A percentile compares a stretch with the other conserved stretches of the same genome.
These are phyloP conservation scores for Colletotrichum navitas DNA, from an alignment of 2,329 filamentous ascomycete species.

Conservation along the genomic window DNA sequence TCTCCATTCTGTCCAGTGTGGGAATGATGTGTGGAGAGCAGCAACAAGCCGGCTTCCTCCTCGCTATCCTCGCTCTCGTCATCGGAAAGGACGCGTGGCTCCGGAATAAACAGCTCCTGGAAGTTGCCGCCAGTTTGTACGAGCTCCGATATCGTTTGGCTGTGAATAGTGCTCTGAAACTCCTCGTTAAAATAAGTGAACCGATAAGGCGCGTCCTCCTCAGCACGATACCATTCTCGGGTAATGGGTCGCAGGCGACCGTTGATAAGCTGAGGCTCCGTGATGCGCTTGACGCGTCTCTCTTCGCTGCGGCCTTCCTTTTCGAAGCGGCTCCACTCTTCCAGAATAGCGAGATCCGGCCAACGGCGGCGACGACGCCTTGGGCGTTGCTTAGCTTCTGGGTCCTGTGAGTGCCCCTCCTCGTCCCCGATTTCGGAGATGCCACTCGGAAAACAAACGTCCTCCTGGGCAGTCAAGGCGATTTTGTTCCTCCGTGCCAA, in stretches of 20 bases:
- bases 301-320: conserved; percentile 89
- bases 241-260: conserved; percentile 87
- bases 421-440: conserved; percentile 87
- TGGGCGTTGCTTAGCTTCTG: conserved; percentile 46
- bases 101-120: conserved; percentile 88
- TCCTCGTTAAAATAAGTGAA: conserved; percentile 99
- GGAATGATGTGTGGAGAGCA: conserved; percentile 44
- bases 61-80: conserved; percentile 76
- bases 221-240: conserved; percentile 84
- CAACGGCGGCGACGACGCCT: conserved; percentile 75
- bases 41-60: conserved; percentile 43
- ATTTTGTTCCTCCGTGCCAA: conserved; percentile 65
- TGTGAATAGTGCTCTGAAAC: conserved; percentile 95
- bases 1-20: conserved; percentile 54
- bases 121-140: conserved; percentile 88
- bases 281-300: conserved; percentile 89
- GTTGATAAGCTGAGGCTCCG: conserved; percentile 91
- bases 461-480: conserved; percentile 78
- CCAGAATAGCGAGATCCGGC: conserved; percentile 86
- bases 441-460: conserved; percentile 90
- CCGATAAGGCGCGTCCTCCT: conserved; percentile 91
- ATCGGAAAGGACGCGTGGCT: conserved; percentile 81
- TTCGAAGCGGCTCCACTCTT: conserved; percentile 91
- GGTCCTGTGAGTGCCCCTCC: conserved; percentile 67
- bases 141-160: conserved; percentile 93